Base-by-base conservation (phyloP, 352 stramenopile genomes). In the Phytophthora uliginosa region DNA sequence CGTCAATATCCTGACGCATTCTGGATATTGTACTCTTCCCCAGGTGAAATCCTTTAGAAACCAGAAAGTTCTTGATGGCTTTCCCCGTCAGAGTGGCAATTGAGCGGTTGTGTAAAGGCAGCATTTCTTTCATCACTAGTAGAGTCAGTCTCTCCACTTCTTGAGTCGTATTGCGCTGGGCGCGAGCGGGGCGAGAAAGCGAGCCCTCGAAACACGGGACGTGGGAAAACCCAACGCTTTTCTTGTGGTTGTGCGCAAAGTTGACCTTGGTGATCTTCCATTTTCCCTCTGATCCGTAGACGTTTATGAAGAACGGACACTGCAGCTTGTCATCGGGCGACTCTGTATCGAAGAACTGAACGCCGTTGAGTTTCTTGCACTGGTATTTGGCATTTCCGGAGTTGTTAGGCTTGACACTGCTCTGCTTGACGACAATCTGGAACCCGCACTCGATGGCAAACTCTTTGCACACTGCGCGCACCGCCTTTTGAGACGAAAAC, bases 241-340 rank as follows among this genome's bases (percentile, higher is more conserved):
- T 67, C 0, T 2, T 0, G 20, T 63, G 66, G 13, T 63, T 73
- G 15, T 63, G 58, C 0, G 51, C 50, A 24, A 63, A 59, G 9
- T 68, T 73, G 0, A n/a, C 18, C 31, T 54, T 48, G 2, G 66
- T 68, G 2, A 68, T 10, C 6, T 68, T 73, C 40, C 42, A 63
- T 9, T 40, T 15, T 2, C 52, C 38, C 0, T 67, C 20, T 10
- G 6, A 3, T 5, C 58, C 33, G 28, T 20, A 63, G 0, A 59
- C 42, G n/a, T 64, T 73, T 7, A 73, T 13, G 40, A 59, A 73
- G 50, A 69, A 73, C 3, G 59, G 52, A 9, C 59, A 73, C 7
- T 64, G 6, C 0, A 69, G 1, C 0, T 54, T 45, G 0, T 62
- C 66, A 7, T 9, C 12, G 1, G 50, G 15, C 1, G 20, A 47